These are phyloP conservation scores for Cadophora gregata DNA, from an alignment of 2,329 filamentous ascomycete species.

Conservation along the genomic window DNA sequence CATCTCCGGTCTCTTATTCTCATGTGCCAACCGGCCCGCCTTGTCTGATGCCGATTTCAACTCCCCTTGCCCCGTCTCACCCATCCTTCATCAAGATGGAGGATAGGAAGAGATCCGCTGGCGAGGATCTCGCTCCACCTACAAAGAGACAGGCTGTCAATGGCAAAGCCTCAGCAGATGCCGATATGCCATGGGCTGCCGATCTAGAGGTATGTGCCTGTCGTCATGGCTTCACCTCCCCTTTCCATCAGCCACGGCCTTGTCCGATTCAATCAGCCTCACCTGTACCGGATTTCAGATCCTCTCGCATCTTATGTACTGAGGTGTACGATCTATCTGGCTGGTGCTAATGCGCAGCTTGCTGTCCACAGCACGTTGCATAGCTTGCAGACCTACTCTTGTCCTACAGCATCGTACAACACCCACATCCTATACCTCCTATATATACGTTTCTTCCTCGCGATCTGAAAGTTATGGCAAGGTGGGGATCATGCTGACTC, in stretches of 20 bases:
- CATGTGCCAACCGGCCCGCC: conserved; percentile 46
- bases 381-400: conserved; percentile 45
- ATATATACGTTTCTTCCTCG: conserved; percentile 32
- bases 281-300: conserved; percentile 34
- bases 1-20: conserved; percentile 42
- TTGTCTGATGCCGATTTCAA: conserved; percentile 79
- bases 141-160: conserved; percentile 93
- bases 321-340: conserved; percentile 39
- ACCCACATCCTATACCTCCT: conserved; percentile 30
- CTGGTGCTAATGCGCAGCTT: conserved; percentile 53
- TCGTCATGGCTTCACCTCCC: conserved; percentile 36
- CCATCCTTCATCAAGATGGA: conserved; percentile 95
- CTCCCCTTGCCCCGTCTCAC: conserved; percentile 74
- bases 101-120: conserved; percentile 95
- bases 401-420: conserved; percentile 36
- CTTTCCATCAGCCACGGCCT: conserved; percentile 30
- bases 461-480: conserved; percentile 24
- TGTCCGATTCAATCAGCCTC: conserved; percentile 26
- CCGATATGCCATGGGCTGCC: conserved; percentile 73
- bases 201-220: conserved; percentile 72
- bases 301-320: conserved; percentile 27
- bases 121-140: conserved; percentile 85
- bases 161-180: conserved; percentile 71
- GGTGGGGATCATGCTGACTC: conserved; percentile 47
- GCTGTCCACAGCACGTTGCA: conserved; percentile 50